phyloP scores from a whole-genome alignment of 441 rosid species.

The Adansonia gregorii region DNA sequence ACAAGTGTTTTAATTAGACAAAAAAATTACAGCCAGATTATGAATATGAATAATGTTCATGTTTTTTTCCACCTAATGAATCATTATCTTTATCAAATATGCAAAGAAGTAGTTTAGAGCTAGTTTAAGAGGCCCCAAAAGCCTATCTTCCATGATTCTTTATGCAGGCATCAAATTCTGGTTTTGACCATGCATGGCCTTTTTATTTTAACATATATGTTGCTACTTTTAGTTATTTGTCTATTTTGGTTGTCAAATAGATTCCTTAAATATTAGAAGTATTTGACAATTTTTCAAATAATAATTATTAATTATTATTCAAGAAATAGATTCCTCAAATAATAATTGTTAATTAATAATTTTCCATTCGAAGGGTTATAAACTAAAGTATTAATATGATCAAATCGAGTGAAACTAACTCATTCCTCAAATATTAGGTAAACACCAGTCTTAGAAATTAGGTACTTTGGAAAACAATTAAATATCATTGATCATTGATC shows the following conservation, averaged over 20 bases:
- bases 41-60: neutral
- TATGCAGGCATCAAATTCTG: neutral
- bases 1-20: neutral
- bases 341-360: no score
- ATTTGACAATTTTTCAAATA: neutral
- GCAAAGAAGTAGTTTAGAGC: neutral
- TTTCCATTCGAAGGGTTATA: no score
- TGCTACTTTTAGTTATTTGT: neutral
- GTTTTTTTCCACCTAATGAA: neutral
- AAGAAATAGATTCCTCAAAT: no score
- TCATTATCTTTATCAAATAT: neutral
- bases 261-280: neutral
- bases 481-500: no score
- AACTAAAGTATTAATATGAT: neutral
- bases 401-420: neutral
- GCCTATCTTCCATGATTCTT: neutral
- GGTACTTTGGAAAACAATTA: neutral
- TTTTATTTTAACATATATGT: neutral
- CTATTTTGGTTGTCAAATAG: neutral
- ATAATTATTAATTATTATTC: no score
- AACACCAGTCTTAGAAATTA: neutral
- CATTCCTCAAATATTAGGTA: neutral
- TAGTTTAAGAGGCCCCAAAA: neutral
- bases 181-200: conserved; percentile 3
- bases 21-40: no score